These are phyloP conservation scores for Crotalaria pallida DNA, from an alignment of 306 rosid genomes.

Conservation along the genomic window DNA sequence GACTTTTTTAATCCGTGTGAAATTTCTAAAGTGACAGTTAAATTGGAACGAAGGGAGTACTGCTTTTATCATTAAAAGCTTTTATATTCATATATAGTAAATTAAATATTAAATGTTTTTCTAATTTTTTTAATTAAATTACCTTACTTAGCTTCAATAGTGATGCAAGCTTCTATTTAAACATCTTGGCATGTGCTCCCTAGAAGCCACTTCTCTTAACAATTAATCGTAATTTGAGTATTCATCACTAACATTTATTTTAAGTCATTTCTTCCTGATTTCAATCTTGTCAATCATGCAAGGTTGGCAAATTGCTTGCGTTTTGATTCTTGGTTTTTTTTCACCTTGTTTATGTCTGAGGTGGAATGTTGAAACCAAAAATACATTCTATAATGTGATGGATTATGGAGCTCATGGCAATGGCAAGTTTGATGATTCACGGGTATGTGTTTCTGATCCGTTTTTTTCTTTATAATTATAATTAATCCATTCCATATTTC, in stretches of 20 bases:
- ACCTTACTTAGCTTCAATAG: too few species aligned
- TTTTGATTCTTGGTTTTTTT: conserved; percentile 16
- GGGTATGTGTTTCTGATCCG: background rate
- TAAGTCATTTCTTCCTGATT: background rate
- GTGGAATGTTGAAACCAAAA: background rate
- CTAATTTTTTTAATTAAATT: too few species aligned
- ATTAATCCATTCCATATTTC: too few species aligned
- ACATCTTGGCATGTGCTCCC: too few species aligned
- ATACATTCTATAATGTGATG: background rate
- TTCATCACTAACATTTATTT: background rate
- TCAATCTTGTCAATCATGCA: background rate
- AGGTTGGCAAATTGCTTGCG: background rate
- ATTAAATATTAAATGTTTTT: too few species aligned
- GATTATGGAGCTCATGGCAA: conserved; percentile 25
- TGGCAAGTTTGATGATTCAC: conserved; percentile 13
- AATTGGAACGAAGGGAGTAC: too few species aligned
- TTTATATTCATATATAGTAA: too few species aligned
- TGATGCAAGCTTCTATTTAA: too few species aligned
- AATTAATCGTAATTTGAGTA: too few species aligned
- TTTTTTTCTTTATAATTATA: background rate
- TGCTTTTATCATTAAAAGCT: too few species aligned
- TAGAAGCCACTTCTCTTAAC: background rate
- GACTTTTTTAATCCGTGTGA: too few species aligned
- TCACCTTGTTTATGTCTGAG: conserved; percentile 1
- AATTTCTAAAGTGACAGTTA: too few species aligned